Evolutionary conservation across 768 basidiomycete genomes (phyloP).

Genomic region (Gloeostereum incarnatum): DNA sequence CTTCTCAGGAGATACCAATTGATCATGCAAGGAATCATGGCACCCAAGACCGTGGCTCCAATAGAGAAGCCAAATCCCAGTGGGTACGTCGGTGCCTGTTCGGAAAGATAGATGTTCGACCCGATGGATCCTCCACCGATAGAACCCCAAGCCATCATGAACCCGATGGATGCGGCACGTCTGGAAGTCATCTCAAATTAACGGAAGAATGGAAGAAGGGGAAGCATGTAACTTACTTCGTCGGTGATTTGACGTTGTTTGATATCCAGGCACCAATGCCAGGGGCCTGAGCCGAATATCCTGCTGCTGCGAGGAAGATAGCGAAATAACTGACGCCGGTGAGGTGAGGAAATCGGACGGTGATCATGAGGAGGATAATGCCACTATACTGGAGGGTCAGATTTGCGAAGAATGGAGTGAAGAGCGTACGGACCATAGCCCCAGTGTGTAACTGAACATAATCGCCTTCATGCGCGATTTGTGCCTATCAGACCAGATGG

Average conservation of each 20-base stretch:
- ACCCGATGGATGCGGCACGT: constrained; percentile 1
- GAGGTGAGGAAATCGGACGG: neutral
- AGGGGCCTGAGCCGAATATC: constrained; percentile 3
- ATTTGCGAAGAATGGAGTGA: neutral
- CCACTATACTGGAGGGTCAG: neutral
- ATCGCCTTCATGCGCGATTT: constrained; percentile 2
- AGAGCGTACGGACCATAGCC: neutral
- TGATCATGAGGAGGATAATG: constrained; percentile 1
- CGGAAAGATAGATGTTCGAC: neutral
- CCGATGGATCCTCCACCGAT: constrained; percentile 2
- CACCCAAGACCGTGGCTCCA: constrained; percentile 2
- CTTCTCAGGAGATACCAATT: constrained; percentile 1
- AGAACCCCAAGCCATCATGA: constrained; percentile 2
- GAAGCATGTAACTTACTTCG: neutral
- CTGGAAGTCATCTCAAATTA: neutral
- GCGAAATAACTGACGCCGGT: constrained; percentile 3
- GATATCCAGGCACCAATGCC: constrained; percentile 3
- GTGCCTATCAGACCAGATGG: neutral
- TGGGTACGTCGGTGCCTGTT: neutral
- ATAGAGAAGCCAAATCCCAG: constrained; percentile 2
- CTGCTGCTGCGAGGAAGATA: constrained; percentile 5
- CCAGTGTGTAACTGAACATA: constrained; percentile 2
- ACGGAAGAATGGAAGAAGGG: neutral
- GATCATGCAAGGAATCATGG: constrained; percentile 2
- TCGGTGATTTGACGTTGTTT: constrained; percentile 1